Evolutionary conservation across 2,329 filamentous ascomycete species (phyloP).

Genomic region (Xylariaceae sp.): DNA sequence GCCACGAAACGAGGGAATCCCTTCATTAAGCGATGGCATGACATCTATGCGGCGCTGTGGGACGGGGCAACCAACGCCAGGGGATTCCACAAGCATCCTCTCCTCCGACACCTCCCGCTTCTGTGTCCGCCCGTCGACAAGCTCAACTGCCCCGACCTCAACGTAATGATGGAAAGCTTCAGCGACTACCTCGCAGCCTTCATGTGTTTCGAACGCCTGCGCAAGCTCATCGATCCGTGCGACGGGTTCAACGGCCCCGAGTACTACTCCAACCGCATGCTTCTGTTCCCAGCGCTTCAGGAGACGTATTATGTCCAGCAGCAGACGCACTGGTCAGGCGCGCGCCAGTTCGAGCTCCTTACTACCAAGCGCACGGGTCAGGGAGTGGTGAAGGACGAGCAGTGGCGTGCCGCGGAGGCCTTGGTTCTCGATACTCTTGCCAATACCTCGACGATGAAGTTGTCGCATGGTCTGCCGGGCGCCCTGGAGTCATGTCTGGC

Average conservation of each 20-base stretch:
- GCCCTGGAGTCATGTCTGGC: slow-evolving; percentile 31
- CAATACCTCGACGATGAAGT: slow-evolving; percentile 34
- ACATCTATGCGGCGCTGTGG: slow-evolving; percentile 37
- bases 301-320: slow-evolving; percentile 33
- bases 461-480: slow-evolving; percentile 32
- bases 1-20: slow-evolving; percentile 39
- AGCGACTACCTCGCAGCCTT: slow-evolving; percentile 34
- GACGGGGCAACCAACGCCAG: slow-evolving; percentile 30
- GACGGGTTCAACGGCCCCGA: slow-evolving; percentile 36
- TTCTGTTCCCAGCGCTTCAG: slow-evolving; percentile 32
- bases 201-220: slow-evolving; percentile 32
- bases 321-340: slow-evolving; percentile 32
- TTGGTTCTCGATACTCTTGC: slow-evolving; percentile 32
- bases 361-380: slow-evolving; percentile 25
- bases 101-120: slow-evolving; percentile 30
- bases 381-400: slow-evolving; percentile 27
- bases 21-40: slow-evolving; percentile 43
- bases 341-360: slow-evolving; percentile 33
- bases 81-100: slow-evolving; percentile 34
- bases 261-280: slow-evolving; percentile 33
- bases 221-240: slow-evolving; percentile 33
- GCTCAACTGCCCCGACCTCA: slow-evolving; percentile 25
- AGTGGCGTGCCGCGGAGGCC: slow-evolving; percentile 29
- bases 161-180: slow-evolving; percentile 26
- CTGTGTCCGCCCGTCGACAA: slow-evolving; percentile 25